Evolutionary conservation across 192 early-diverging fungal genomes (phyloP), one percentile per base, ranked within the genome.

Genomic region (Kappamyces sp.): DNA sequence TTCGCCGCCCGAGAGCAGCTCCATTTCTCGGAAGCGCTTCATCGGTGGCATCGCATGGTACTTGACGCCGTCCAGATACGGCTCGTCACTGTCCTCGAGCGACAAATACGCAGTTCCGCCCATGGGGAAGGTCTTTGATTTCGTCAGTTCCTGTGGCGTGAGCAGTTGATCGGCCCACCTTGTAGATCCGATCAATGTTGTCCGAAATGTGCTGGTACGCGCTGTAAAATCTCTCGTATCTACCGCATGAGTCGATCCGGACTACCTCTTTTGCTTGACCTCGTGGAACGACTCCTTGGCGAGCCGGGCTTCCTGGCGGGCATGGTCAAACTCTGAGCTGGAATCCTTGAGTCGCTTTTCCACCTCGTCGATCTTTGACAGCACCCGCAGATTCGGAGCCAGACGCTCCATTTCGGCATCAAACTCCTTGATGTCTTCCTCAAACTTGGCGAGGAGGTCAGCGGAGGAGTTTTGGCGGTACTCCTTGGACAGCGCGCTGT

Each of bases 1-100:
- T 76, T 99, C 96, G 62, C 96, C 96, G 39, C 96, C 96, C 29
- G 93, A 96, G 9, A 99, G 76, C 64, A 92, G 91, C 57, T 96
- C 94, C 96, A 99, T 99, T 66, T 99, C 96, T 57, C 94, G 75
- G 82, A 99, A 99, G 32, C 94, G 86, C 75, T 99, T 99, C 83
- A 94, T 88, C 22, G 96, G 96, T 4, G 96, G 96, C 93, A 98
- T 98, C 0, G 96, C 94, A 65, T 99, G 94, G 75, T 96, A 99
- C 58, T 91, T 90, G 45, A 99, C 81, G 35, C 94, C 94, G 49
- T 87, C 83, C 57, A 91, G 65, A 51, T 94, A 99, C 2, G 96
- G 96, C 69, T 97, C 93, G 45, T 98, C 93, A 15, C 82, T 84
- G 48, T 92, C 89, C 67, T 98, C 94, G 47, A 96, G 68, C 4